Evolutionary conservation across 768 basidiomycete genomes (phyloP).

Genomic region (Cantharellus cinnabarinus): DNA sequence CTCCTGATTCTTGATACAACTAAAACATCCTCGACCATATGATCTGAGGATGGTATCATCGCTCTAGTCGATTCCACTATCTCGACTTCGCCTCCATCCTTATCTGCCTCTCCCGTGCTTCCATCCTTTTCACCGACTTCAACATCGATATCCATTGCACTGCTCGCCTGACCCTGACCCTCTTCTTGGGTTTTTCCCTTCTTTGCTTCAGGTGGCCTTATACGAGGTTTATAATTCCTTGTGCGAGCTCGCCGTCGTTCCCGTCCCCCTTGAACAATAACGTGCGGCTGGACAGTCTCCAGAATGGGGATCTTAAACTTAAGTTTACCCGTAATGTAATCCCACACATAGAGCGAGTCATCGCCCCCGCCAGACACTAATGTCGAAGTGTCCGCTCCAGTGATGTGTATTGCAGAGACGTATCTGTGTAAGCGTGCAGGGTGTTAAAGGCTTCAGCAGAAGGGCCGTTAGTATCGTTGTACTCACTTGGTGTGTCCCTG

Average conservation of each 20-base stretch:
- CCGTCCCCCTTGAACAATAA: constrained; percentile 19
- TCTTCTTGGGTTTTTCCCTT: constrained; percentile 10
- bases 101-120: not conserved
- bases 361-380: constrained; percentile 88
- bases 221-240: constrained; percentile 7
- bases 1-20: constrained; percentile 39
- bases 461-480: not conserved
- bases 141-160: constrained; percentile 16
- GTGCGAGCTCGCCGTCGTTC: constrained; percentile 10
- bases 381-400: constrained; percentile 21
- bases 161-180: constrained; percentile 14
- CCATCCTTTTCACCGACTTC: constrained; percentile 12
- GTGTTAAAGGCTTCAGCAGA: not conserved
- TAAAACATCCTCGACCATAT: constrained; percentile 18
- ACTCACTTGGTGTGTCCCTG: constrained; percentile 65
- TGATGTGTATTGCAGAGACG: constrained; percentile 65
- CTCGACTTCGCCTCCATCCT: constrained; percentile 19
- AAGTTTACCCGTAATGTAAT: constrained; percentile 46
- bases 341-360: constrained; percentile 51
- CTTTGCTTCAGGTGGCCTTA: constrained; percentile 9
- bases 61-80: constrained; percentile 12
- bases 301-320: constrained; percentile 32
- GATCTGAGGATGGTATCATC: constrained; percentile 2
- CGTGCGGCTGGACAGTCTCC: constrained; percentile 19
- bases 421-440: constrained; percentile 28